Evolutionary conservation across 257 asterid species (phyloP).

Genomic region (Plantago major): DNA sequence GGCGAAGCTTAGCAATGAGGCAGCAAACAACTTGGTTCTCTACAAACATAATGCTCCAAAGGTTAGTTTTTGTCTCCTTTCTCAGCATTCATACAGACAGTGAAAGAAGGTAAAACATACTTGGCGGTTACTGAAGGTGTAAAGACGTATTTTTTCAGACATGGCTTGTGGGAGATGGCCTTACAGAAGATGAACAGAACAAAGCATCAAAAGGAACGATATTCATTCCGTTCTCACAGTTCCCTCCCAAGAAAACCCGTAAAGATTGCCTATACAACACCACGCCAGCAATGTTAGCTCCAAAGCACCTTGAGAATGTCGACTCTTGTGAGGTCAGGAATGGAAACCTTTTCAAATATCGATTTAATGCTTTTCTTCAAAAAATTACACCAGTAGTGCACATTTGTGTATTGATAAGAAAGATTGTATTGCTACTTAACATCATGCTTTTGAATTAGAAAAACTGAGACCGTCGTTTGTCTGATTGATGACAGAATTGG

Average conservation of each 20-base stretch:
- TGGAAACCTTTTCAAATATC: not conserved
- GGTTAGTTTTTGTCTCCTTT: conserved; percentile 11
- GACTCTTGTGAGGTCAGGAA: conserved; percentile 51
- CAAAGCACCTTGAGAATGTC: conserved; percentile 39
- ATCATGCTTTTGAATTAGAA: no score
- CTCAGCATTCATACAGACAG: not conserved
- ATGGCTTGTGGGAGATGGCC: conserved; percentile 49
- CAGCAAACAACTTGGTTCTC: conserved; percentile 16
- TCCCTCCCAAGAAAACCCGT: conserved; percentile 40
- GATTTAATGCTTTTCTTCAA: not conserved
- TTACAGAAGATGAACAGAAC: conserved; percentile 35
- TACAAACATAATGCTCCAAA: conserved; percentile 16
- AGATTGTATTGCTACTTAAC: no score
- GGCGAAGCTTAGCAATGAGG: conserved; percentile 12
- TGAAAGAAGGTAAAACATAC: not conserved
- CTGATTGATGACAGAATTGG: conserved; percentile 57
- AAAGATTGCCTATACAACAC: conserved; percentile 37
- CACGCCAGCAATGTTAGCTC: conserved; percentile 47
- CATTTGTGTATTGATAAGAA: no score
- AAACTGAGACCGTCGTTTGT: no score
- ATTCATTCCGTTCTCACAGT: conserved; percentile 41
- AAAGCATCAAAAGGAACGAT: conserved; percentile 44
- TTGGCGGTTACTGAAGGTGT: not conserved
- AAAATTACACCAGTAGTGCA: not conserved
- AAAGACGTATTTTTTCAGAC: conserved; percentile 22